A percentile compares a stretch with the other conserved stretches of the same genome.
Evolutionary conservation across 306 rosid species (phyloP).

Genomic region (Casuarina glauca): DNA sequence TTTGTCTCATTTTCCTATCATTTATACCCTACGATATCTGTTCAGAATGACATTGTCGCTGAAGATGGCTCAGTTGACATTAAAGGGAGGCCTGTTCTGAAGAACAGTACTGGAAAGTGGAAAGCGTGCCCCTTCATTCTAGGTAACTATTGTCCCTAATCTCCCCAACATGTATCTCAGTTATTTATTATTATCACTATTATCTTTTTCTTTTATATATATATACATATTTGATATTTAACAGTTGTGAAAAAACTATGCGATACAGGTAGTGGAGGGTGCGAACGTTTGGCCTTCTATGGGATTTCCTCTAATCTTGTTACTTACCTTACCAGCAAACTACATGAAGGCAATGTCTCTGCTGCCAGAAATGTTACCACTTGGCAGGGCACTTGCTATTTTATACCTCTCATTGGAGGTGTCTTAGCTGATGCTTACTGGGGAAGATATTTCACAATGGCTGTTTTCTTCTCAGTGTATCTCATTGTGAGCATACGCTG

Average conservation of each 20-base stretch:
- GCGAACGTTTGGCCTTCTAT: constrained; percentile 93
- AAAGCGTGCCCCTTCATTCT: constrained; percentile 62
- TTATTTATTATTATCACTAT: not conserved
- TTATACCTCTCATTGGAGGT: constrained; percentile 95
- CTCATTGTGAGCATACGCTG: constrained; percentile 56
- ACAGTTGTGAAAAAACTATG: not conserved
- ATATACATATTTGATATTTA: not conserved
- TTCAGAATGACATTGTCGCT: constrained; percentile 41
- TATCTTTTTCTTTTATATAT: not conserved
- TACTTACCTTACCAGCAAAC: constrained; percentile 78
- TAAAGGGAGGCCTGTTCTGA: constrained; percentile 48
- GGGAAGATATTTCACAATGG: constrained; percentile 99
- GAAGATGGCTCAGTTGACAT: constrained; percentile 60
- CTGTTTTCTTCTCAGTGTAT: constrained; percentile 69
- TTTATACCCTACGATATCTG: not conserved
- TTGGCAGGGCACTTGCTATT: constrained; percentile 99
- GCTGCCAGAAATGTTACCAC: constrained; percentile 97
- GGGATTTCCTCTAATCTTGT: constrained; percentile 94
- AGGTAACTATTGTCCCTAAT: constrained; percentile 32
- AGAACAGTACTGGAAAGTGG: constrained; percentile 57
- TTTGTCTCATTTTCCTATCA: too few relatives aligned
- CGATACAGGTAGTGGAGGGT: constrained; percentile 79
- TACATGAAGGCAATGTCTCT: constrained; percentile 82
- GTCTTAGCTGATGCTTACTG: constrained; percentile 91
- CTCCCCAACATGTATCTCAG: not conserved